Base-by-base conservation (phyloP, 148 eudicot species). In the Talinum fruticosum region DNA sequence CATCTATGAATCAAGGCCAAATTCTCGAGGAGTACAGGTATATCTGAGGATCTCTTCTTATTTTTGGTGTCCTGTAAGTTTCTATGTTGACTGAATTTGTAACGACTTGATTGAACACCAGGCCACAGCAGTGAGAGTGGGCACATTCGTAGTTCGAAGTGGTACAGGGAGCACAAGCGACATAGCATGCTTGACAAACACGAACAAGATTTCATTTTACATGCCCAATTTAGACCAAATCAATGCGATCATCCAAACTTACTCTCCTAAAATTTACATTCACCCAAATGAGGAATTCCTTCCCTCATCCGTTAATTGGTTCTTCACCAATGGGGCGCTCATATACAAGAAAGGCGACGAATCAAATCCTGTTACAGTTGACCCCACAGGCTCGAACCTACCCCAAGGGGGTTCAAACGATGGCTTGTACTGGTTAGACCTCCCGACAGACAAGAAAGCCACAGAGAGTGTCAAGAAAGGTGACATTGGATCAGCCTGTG, bases 251-350 rank as follows among this genome's bases (percentile, higher is more conserved):
- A 69, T 83, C 30, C 71, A 76, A 69, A 49, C 84, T 2, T 86
- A 86, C 24, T 47, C 82, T 2, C 88, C 86, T 14, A 80, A 66
- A 45, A 76, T 86, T 7, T 86, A 86, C 79, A 76, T 38, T 23
- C 88, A 83, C 75, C 88, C 88, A 12, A 24, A 76, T 6, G 88
- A 86, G 38, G 49, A 81, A 19, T 86, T 62, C 49, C 65, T 75
- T 5, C 85, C 88, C 24, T 83, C 88, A 23, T 76, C 81, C 0
- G 84, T 86, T 23, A 76, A 74, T 2, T 86, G 88, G 88, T 81
- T 81, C 54, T 86, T 86, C 78, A 33, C 66, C 1, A 86, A 81
- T 47, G 88, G 88, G 0, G 84, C 84, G 3, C 66, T 83, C 28
- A 23, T 86, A 47, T 86, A 72, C 86, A 80, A 81, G 37, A 77